Percentiles rank a stretch among this genome's conserved stretches.
Conservation (phyloP, 192 early-diverging fungal species). For the Linnemannia zychae region DNA sequence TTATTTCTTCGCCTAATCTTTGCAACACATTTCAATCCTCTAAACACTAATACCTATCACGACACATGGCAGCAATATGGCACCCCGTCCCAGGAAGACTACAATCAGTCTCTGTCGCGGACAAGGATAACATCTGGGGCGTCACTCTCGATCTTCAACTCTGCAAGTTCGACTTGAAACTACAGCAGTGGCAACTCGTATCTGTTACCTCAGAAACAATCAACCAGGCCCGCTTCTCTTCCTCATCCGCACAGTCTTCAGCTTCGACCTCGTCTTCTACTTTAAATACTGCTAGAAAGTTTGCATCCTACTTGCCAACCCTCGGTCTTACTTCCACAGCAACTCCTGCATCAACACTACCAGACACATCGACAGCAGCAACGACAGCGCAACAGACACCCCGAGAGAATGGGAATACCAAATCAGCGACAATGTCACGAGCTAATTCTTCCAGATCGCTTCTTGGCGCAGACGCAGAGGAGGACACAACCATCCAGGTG, state of each 20-base stretch:
- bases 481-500: conserved; percentile 37
- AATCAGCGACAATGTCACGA: not conserved
- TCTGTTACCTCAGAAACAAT: conserved; percentile 27
- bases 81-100: conserved; percentile 44
- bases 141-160: conserved; percentile 51
- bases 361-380: conserved; percentile 6
- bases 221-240: conserved; percentile 17
- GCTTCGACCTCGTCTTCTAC: not conserved
- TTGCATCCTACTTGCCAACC: not conserved
- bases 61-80: conserved; percentile 17
- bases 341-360: not conserved
- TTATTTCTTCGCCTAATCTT: not conserved
- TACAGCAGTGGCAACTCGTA: conserved; percentile 44
- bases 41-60: not conserved
- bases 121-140: conserved; percentile 47
- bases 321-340: not conserved
- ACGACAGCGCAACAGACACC: not conserved
- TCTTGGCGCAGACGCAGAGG: conserved; percentile 2
- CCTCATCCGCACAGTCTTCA: conserved; percentile 11
- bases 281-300: not conserved
- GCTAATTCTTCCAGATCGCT: not conserved
- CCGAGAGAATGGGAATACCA: not conserved
- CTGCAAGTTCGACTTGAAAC: conserved; percentile 24
- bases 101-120: conserved; percentile 44
- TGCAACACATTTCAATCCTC: no score